Evolutionary conservation across 371 early-diverging fungal genomes (phyloP).

Genomic region (Mortierella sp.): DNA sequence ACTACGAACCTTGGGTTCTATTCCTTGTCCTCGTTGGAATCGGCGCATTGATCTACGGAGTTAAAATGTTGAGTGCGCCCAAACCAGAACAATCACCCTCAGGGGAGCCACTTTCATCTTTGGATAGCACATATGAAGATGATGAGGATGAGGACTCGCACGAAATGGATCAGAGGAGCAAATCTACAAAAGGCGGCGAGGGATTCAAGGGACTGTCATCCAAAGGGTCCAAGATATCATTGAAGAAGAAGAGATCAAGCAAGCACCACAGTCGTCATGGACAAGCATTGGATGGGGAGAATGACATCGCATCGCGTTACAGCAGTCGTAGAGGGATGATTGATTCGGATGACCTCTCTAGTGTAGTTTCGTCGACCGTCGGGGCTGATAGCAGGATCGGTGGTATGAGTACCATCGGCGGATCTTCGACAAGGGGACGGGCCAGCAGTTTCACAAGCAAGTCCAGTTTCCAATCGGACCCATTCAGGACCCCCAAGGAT

Average conservation of each 20-base stretch:
- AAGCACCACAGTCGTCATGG: slow-evolving; percentile 26
- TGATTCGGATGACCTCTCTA: slow-evolving; percentile 27
- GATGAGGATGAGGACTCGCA: slow-evolving; percentile 38
- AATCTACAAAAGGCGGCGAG: slow-evolving; percentile 10
- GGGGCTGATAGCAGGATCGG: slow-evolving; percentile 9
- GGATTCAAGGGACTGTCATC: neutral
- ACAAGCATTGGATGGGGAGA: slow-evolving; percentile 27
- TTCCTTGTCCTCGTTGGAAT: slow-evolving; percentile 69
- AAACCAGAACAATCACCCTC: slow-evolving; percentile 60
- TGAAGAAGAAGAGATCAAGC: slow-evolving; percentile 21
- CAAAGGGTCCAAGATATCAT: slow-evolving; percentile 9
- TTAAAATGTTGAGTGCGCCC: slow-evolving; percentile 63
- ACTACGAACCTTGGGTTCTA: slow-evolving; percentile 72
- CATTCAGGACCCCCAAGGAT: slow-evolving; percentile 50
- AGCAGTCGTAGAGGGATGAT: slow-evolving; percentile 38
- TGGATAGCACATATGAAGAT: slow-evolving; percentile 27
- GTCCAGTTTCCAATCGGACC: slow-evolving; percentile 46
- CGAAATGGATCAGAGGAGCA: slow-evolving; percentile 43
- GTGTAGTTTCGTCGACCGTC: slow-evolving; percentile 24
- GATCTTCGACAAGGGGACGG: slow-evolving; percentile 16
- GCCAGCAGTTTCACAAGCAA: slow-evolving; percentile 43
- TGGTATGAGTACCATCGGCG: slow-evolving; percentile 22
- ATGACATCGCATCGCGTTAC: slow-evolving; percentile 35
- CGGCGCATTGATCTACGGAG: slow-evolving; percentile 65
- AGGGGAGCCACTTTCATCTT: slow-evolving; percentile 21